Evolutionary conservation across 2,329 filamentous ascomycete genomes (phyloP).

Genomic region (Talaromyces sp.): DNA sequence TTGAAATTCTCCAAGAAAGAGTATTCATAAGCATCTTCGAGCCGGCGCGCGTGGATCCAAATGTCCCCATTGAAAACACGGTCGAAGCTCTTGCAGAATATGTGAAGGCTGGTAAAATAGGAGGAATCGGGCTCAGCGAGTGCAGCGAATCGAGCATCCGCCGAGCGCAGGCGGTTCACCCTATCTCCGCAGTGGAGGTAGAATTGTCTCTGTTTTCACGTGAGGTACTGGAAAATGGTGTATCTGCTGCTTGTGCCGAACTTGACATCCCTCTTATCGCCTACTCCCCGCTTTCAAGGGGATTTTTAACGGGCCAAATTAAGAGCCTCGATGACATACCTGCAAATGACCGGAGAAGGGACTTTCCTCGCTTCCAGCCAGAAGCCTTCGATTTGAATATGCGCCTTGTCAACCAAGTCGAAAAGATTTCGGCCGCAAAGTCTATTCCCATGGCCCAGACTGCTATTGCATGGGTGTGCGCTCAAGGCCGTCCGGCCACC

Average conservation of each 20-base stretch:
- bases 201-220: conserved; percentile 3
- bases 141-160: conserved; percentile 41
- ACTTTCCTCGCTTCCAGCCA: conserved; percentile 46
- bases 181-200: not conserved
- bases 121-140: conserved; percentile 40
- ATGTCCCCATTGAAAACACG: conserved; percentile 45
- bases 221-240: conserved; percentile 4
- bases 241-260: conserved; percentile 1
- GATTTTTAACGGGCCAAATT: conserved; percentile 50
- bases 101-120: conserved; percentile 40
- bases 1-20: conserved; percentile 36
- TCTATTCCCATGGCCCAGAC: conserved; percentile 42
- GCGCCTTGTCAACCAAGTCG: conserved; percentile 43
- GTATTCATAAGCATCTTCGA: conserved; percentile 57
- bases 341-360: conserved; percentile 40
- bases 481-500: too few species aligned
- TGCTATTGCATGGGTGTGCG: conserved; percentile 26
- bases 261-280: conserved; percentile 54
- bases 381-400: conserved; percentile 49
- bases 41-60: conserved; percentile 52
- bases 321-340: conserved; percentile 43
- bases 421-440: conserved; percentile 40
- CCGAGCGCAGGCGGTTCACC: conserved; percentile 5
- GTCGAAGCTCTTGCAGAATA: conserved; percentile 32
- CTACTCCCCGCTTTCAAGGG: conserved; percentile 57